A percentile compares a stretch with the other conserved stretches of the same genome.
phyloP scores from a whole-genome alignment of 192 early-diverging fungal species.

The Haplosporangium gracile region DNA sequence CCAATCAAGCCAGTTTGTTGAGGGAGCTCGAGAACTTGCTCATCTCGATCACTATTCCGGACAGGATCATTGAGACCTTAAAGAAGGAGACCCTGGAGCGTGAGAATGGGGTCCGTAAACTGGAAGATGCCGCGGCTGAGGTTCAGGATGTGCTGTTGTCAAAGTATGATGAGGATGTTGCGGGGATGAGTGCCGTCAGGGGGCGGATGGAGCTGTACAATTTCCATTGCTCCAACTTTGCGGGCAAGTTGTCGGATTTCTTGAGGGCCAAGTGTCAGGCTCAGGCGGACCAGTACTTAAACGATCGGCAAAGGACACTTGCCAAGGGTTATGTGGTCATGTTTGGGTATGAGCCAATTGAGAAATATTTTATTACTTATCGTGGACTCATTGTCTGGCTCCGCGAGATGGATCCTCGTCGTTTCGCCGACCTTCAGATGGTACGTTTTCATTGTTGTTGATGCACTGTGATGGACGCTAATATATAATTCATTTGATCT shows the following conservation, averaged over 20 bases:
- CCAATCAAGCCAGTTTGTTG: conserved; percentile 89
- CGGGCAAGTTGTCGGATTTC: conserved; percentile 71
- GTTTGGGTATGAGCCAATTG: conserved; percentile 70
- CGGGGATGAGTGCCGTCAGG: conserved; percentile 57
- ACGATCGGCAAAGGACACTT: conserved; percentile 61
- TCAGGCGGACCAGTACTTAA: conserved; percentile 64
- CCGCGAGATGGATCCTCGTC: conserved; percentile 76
- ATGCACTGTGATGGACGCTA: background rate
- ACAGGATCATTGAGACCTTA: conserved; percentile 71
- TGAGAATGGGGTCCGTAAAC: conserved; percentile 65
- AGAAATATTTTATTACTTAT: conserved; percentile 74
- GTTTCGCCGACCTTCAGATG: conserved; percentile 78
- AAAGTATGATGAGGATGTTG: conserved; percentile 66
- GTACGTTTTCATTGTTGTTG: conserved; percentile 39
- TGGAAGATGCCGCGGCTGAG: conserved; percentile 74
- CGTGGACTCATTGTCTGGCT: conserved; percentile 80
- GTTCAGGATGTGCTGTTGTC: conserved; percentile 77
- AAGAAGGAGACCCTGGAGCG: conserved; percentile 77
- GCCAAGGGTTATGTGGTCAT: conserved; percentile 58
- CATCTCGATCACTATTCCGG: conserved; percentile 70
- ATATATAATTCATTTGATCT: background rate
- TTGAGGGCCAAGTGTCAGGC: conserved; percentile 75
- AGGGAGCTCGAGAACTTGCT: conserved; percentile 86
- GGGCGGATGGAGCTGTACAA: conserved; percentile 78
- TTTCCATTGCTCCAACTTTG: conserved; percentile 74